phyloP scores from a whole-genome alignment of 2,329 filamentous ascomycete species.

The Graphilbum sp. region DNA sequence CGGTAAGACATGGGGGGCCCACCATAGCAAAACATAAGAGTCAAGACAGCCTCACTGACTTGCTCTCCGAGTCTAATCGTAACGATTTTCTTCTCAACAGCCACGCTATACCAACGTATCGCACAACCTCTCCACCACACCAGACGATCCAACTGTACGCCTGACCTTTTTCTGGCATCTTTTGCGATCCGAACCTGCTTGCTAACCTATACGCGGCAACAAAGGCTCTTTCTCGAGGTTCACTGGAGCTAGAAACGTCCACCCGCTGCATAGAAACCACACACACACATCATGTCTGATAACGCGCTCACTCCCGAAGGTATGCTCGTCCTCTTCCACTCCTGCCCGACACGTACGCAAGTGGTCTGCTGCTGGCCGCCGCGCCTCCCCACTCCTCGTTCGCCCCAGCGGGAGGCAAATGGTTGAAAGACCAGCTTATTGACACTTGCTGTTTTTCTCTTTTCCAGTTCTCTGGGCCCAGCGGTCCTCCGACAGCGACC shows the following conservation, averaged over 20 bases:
- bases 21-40: constrained; percentile 8
- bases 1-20: constrained; percentile 6
- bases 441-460: neutral
- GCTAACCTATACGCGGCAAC: too few species aligned
- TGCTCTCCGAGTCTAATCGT: neutral
- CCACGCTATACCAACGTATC: too few species aligned
- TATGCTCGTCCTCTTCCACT: constrained; percentile 15
- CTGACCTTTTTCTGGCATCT: too few species aligned
- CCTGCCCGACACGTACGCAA: too few species aligned
- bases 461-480: constrained; percentile 85
- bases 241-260: neutral
- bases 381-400: too few species aligned
- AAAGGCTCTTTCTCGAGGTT: neutral
- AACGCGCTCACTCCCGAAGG: constrained; percentile 21
- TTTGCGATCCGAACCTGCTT: too few species aligned
- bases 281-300: constrained; percentile 13
- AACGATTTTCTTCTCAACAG: neutral
- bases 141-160: too few species aligned
- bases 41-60: neutral
- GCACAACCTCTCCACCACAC: too few species aligned
- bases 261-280: neutral
- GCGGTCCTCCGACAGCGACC: constrained; percentile 67
- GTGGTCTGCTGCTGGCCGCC: too few species aligned
- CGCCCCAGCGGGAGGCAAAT: too few species aligned
- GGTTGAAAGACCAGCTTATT: too few species aligned